phyloP scores from a whole-genome alignment of 768 basidiomycete genomes.

The Boletus huronensis region DNA sequence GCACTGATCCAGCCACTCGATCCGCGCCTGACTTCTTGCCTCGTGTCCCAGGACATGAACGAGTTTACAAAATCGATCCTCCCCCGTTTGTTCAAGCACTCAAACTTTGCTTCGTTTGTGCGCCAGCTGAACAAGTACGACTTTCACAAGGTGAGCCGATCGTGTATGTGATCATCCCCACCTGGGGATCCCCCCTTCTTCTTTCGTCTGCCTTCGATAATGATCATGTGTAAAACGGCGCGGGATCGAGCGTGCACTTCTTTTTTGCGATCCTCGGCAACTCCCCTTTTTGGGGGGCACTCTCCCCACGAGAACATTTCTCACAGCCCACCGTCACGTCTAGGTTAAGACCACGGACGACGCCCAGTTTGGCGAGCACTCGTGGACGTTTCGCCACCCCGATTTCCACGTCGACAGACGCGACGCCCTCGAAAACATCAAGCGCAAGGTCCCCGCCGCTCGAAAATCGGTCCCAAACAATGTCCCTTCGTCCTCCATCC shows the following conservation, averaged over 20 bases:
- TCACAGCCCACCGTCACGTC: too few relatives aligned
- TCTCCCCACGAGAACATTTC: not conserved
- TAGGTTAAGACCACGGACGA: constrained; percentile 85
- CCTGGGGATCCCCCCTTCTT: not conserved
- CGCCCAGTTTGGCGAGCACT: constrained; percentile 60
- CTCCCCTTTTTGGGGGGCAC: constrained; percentile 1
- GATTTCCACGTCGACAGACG: constrained; percentile 51
- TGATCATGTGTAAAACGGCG: constrained; percentile 9
- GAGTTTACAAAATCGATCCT: constrained; percentile 91
- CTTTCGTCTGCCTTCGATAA: constrained; percentile 12
- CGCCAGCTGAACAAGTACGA: constrained; percentile 95
- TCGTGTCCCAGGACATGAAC: constrained; percentile 71
- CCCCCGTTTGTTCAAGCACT: constrained; percentile 74
- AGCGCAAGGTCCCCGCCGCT: constrained; percentile 50
- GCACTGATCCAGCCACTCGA: constrained; percentile 30
- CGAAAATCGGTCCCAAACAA: constrained; percentile 29
- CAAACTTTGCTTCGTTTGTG: constrained; percentile 49
- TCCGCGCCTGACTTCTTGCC: constrained; percentile 9
- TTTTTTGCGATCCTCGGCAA: constrained; percentile 9
- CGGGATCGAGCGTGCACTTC: constrained; percentile 12
- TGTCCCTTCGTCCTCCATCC: constrained; percentile 27
- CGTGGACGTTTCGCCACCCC: constrained; percentile 53
- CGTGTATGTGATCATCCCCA: not conserved
- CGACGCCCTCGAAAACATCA: constrained; percentile 62
- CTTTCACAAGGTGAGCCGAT: constrained; percentile 74